These are phyloP conservation scores for Ogataea ganodermae DNA, from an alignment of 805 yeast genomes.

Conservation along the genomic window DNA sequence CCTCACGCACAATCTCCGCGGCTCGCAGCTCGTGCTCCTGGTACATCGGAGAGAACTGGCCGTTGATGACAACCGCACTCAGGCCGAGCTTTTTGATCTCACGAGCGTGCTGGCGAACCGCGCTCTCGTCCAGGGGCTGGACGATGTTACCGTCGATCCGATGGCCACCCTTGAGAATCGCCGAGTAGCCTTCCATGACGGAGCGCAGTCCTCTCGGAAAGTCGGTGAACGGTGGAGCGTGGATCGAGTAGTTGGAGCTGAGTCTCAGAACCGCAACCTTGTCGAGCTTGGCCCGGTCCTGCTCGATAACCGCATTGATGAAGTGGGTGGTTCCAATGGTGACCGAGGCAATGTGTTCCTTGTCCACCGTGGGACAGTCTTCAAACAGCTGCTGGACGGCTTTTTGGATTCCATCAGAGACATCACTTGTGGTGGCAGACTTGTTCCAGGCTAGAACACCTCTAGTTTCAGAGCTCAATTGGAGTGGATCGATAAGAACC, in stretches of 20 bases:
- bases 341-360: constrained; percentile 37
- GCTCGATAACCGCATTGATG: constrained; percentile 50
- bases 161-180: constrained; percentile 40
- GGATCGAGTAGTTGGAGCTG: constrained; percentile 42
- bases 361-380: constrained; percentile 18
- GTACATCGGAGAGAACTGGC: constrained; percentile 42
- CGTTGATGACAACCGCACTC: constrained; percentile 40
- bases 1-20: constrained; percentile 34
- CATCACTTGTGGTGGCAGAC: constrained; percentile 47
- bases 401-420: constrained; percentile 42
- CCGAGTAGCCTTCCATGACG: constrained; percentile 38
- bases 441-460: constrained; percentile 46
- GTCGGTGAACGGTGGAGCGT: constrained; percentile 44
- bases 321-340: constrained; percentile 56
- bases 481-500: constrained; percentile 43
- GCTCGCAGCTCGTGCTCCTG: constrained; percentile 39
- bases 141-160: constrained; percentile 43
- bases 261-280: constrained; percentile 46
- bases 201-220: constrained; percentile 41
- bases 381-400: constrained; percentile 39
- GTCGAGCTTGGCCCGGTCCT: constrained; percentile 42
- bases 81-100: constrained; percentile 38
- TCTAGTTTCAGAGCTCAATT: constrained; percentile 22
- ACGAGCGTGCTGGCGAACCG: constrained; percentile 12
- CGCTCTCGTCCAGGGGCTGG: constrained; percentile 33